Base-by-base conservation (phyloP, 228 moss, liverwort and hornwort genomes). In the Sphagnum fallax region DNA sequence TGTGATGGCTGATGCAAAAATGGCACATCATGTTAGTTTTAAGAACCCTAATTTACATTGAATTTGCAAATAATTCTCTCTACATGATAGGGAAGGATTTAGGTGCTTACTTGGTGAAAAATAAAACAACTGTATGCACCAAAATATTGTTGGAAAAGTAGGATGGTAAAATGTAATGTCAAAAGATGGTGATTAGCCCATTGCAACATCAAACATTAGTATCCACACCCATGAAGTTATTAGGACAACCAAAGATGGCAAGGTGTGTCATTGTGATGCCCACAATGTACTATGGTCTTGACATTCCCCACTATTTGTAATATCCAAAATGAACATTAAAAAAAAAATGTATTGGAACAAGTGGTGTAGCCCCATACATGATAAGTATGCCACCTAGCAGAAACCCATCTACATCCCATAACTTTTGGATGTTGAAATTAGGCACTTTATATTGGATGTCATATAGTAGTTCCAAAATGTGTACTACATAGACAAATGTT, bases 271-370 rank as follows among this genome's bases (percentile, higher is more conserved):
- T 51, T 7, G 95, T 95, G 70, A 92, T 95, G 57, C 95, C 92
- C 58, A 92, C 71, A 63, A 95, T 89, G 74, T 95, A 95, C 70
- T 95, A 89, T 49, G 92, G 76, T 95, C 95, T 51, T 89, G 90
- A 95, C 92, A 62, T 92, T 95, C 18, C 89, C 95, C 18, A 95
- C 87, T 67, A 95, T 95, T 81, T 95, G 95, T 32, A 92, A 92
- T 60, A 92, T 91, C 95, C 92, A 95, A 55, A 95, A 95, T 6
- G 89, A 92, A 78, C 18, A n/a, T 0, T 92, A 95, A 73, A 95
- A 95, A 69, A 84, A 70, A 16, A 95, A 73, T 90, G 78, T 95
- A 92, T 50, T 89, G 90, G 48, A 92, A 87, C 71, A 95, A 73
- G 66, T 79, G 82, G 66, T 94, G 94, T 65, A 94, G 91, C 32